A percentile compares a stretch with the other conserved stretches of the same genome.
Conservation (phyloP, 305 asterid species). For the Rubia peregrina region DNA sequence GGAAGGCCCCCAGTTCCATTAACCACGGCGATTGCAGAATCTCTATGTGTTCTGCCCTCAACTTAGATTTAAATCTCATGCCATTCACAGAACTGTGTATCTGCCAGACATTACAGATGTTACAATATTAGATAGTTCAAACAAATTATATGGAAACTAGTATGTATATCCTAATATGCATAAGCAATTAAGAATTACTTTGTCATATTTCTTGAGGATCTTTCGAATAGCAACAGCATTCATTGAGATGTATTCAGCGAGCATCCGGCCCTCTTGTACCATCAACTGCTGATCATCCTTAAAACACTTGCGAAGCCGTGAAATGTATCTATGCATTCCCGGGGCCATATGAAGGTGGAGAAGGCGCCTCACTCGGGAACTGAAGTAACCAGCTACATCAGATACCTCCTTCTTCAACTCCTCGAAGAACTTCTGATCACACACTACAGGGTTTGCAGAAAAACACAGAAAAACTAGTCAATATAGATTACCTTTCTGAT, state of each 20-base stretch:
- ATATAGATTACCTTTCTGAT: no score
- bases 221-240: conserved; percentile 73
- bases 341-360: conserved; percentile 52
- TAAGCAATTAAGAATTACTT: conserved; percentile 19
- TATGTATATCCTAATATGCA: conserved; percentile 6
- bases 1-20: conserved; percentile 71
- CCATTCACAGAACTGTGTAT: conserved; percentile 65
- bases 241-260: conserved; percentile 60
- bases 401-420: conserved; percentile 76
- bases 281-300: conserved; percentile 42
- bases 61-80: conserved; percentile 56
- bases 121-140: background rate
- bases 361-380: conserved; percentile 66
- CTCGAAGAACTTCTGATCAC: conserved; percentile 70
- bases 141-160: background rate
- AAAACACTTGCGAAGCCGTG: conserved; percentile 42
- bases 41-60: conserved; percentile 54
- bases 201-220: conserved; percentile 82
- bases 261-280: conserved; percentile 49
- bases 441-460: conserved; percentile 36
- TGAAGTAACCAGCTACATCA: conserved; percentile 63
- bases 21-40: conserved; percentile 71
- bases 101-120: conserved; percentile 24
- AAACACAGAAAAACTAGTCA: conserved; percentile 14
- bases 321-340: conserved; percentile 44